Base-by-base conservation (phyloP, 1,284 basidiomycete species). In the Heterobasidion parviporum region DNA sequence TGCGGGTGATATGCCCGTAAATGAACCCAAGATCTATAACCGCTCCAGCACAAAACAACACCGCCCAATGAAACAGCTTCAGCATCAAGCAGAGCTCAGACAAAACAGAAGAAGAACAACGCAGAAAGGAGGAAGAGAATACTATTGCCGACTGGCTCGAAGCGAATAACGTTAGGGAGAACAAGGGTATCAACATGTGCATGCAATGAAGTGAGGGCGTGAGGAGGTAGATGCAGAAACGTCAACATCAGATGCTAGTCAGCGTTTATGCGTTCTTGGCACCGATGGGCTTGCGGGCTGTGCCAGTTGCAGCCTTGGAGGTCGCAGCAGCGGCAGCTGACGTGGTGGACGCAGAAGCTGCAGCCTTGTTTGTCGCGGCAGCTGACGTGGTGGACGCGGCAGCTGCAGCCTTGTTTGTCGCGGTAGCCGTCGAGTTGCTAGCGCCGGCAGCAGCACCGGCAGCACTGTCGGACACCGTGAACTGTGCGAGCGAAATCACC, bases 391-490 rank as follows among this genome's bases (percentile, higher is more conserved):
- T 15, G 26, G 44, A 36, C 33, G 51, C 46, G 1, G 26, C 51
- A 34, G 44, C 32, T 2, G 55, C 50, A 16, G 54, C 18, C 3
- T 8, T 26, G n/a, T 32, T 26, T 49, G 26, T 43, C 8, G 44
- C 32, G 8, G 52, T 15, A 34, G 26, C 32, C 14, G 55, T 26
- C 8, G 50, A 15, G 50, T 32, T 50, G 49, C 48, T 45, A 20
- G 32, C 54, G 26, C 20, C 32, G 35, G 53, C 26, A 38, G 47
- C 16, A 43, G 47, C 20, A 52, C 33, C 47, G 43, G 53, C 32
- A 26, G 43, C 59, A 34, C 57, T 41, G 12, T 56, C 47, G 3
- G 54, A 55, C 20, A 58, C 62, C 47, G 57, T 60, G 57, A 62
- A 60, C 59, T 63, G 52, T 38, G 32, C 33, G 38, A 41, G 4